Conservation (phyloP, 2,329 filamentous ascomycete species). For the Fusarium sp. region DNA sequence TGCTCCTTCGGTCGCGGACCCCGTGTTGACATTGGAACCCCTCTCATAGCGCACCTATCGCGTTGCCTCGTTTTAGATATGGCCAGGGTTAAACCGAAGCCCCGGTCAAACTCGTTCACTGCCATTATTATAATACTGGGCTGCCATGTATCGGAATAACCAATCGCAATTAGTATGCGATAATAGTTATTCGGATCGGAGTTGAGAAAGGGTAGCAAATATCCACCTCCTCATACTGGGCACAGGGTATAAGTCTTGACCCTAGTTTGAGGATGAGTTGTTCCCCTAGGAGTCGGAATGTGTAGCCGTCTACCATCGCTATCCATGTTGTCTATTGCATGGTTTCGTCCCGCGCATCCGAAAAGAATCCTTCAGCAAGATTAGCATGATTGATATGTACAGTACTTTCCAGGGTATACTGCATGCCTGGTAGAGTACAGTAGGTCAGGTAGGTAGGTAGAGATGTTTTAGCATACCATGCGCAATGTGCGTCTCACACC, state of each 20-base stretch:
- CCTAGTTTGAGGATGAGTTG: slow-evolving; percentile 10
- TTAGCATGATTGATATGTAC: slow-evolving; percentile 29
- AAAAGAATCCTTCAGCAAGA: neutral
- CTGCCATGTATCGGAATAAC: slow-evolving; percentile 11
- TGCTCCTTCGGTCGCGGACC: slow-evolving; percentile 7
- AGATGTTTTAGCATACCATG: neutral
- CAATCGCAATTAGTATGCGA: neutral
- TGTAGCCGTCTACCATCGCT: slow-evolving; percentile 13
- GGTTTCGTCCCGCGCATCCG: slow-evolving; percentile 16
- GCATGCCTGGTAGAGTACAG: slow-evolving; percentile 2
- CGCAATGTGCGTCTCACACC: slow-evolving; percentile 7
- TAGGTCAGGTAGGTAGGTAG: neutral
- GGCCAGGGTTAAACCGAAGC: slow-evolving; percentile 21
- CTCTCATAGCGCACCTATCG: slow-evolving; percentile 18
- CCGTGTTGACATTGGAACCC: slow-evolving; percentile 3
- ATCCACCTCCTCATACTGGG: slow-evolving; percentile 12
- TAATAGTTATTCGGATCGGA: slow-evolving; percentile 1
- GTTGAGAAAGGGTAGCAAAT: slow-evolving; percentile 6
- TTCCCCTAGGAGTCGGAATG: slow-evolving; percentile 7
- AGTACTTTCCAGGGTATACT: slow-evolving; percentile 4
- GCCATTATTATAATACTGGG: slow-evolving; percentile 23
- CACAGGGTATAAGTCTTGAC: neutral
- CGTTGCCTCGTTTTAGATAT: slow-evolving; percentile 30
- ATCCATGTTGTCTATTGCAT: slow-evolving; percentile 7
- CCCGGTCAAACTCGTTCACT: slow-evolving; percentile 13